Evolutionary conservation across 2,329 filamentous ascomycete genomes (phyloP), one percentile per base, ranked within the genome.

Genomic region (Mycosphaerella sp.): DNA sequence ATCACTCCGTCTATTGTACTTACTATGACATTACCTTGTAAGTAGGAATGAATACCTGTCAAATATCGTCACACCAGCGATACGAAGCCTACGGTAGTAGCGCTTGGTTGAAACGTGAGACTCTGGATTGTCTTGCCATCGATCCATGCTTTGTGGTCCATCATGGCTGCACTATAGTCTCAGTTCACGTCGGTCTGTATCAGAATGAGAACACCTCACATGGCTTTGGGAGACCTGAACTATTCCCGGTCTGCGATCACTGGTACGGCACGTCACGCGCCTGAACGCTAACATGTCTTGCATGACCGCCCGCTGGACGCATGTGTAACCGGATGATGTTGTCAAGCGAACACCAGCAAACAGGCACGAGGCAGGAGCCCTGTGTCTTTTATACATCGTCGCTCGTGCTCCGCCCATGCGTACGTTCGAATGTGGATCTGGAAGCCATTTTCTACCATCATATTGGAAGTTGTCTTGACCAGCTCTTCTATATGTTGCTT

Each of bases 331-430:
- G 14, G 45, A 45, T 48, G 29, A 44, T 51, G 46, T 26, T 45
- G 54, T 50, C 31, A 51, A 53, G 32, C 17, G 38, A 56, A 44
- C 43, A 48, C 48, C 48, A 11, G n/a, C 45, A 36, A 51, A 29
- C 44, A 52, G 45, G 49, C 40, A 48, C 29, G 45, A 49, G 36
- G 44, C 50, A 45, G 36, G 45, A 39, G 31, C 46, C 41, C 17
- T 38, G n/a, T 49, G 45, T 56, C 45, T 49, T 50, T 39, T 42
- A 39, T 42, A 50, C 8, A 29, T 34, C 41, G 10, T 14, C 21
- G 31, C 41, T 42, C 42, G 48, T 51, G 41, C 48, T 40, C 31
- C 42, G 34, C 34, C 10, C 41, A 32, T 23, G 48, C 14, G 48
- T 17, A 41, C 48, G 29, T 21, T 44, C 14, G 9, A 36, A 8